Evolutionary conservation across 1,284 basidiomycete genomes (phyloP).

Genomic region (Ganoderma meredithae): DNA sequence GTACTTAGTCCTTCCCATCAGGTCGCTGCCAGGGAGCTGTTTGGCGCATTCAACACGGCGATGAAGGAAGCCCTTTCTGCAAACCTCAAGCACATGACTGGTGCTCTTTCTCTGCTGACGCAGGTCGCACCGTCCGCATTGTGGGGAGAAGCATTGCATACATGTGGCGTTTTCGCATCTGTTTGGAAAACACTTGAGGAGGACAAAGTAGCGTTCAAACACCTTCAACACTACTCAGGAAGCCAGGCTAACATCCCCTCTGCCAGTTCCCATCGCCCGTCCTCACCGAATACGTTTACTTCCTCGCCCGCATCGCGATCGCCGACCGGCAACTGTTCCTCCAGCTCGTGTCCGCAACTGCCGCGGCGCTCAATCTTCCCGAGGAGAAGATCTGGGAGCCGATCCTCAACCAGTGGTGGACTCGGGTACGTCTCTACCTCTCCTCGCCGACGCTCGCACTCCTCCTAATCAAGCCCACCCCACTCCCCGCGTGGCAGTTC

Average conservation of each 20-base stretch:
- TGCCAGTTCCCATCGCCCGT: slow-evolving; percentile 58
- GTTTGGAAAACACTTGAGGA: slow-evolving; percentile 65
- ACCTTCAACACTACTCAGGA: background rate
- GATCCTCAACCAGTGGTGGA: slow-evolving; percentile 83
- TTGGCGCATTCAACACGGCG: slow-evolving; percentile 58
- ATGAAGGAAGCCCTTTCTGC: slow-evolving; percentile 54
- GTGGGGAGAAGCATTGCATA: slow-evolving; percentile 77
- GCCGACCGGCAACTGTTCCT: slow-evolving; percentile 69
- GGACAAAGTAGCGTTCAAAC: slow-evolving; percentile 58
- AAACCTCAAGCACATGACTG: slow-evolving; percentile 67
- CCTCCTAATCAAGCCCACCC: background rate
- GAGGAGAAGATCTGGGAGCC: slow-evolving; percentile 68
- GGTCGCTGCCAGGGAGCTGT: slow-evolving; percentile 60
- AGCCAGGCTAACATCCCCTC: slow-evolving; percentile 5
- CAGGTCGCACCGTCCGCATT: slow-evolving; percentile 66
- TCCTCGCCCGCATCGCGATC: slow-evolving; percentile 75
- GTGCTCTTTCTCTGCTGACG: slow-evolving; percentile 60
- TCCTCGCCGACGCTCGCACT: background rate
- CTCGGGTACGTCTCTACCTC: slow-evolving; percentile 55
- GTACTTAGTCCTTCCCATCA: slow-evolving; percentile 36
- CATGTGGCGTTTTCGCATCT: slow-evolving; percentile 71
- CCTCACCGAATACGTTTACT: slow-evolving; percentile 69
- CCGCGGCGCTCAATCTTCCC: slow-evolving; percentile 51
- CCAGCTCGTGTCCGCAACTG: slow-evolving; percentile 69
- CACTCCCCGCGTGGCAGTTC: slow-evolving; percentile 58